These are phyloP conservation scores for Pythium phragmitis DNA, from an alignment of 352 stramenopile species.

Conservation along the genomic window DNA sequence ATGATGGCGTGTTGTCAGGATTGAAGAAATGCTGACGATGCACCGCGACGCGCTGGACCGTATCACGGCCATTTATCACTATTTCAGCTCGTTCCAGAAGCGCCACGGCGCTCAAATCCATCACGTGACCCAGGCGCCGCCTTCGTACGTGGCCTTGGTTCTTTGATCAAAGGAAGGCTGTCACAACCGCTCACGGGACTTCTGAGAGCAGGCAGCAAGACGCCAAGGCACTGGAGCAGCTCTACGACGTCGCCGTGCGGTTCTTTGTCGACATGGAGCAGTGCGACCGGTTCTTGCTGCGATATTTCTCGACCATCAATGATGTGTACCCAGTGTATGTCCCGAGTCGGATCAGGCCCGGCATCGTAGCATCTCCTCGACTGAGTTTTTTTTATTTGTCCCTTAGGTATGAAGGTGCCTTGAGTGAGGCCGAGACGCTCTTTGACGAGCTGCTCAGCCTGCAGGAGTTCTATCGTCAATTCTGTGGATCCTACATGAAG, in stretches of 20 bases:
- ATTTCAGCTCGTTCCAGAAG: conserved; percentile 62
- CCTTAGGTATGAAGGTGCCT: conserved; percentile 58
- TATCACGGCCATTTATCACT: conserved; percentile 59
- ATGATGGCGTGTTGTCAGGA: conserved; percentile 26
- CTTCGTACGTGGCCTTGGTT: conserved; percentile 25
- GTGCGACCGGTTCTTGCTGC: conserved; percentile 72
- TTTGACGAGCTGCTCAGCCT: conserved; percentile 79
- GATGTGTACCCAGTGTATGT: conserved; percentile 76
- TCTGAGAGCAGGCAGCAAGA: conserved; percentile 28
- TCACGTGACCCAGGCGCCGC: conserved; percentile 23
- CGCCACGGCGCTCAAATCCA: conserved; percentile 35
- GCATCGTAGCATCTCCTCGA: too few relatives aligned
- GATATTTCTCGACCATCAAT: conserved; percentile 85
- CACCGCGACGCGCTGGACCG: conserved; percentile 64
- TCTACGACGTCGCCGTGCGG: conserved; percentile 50
- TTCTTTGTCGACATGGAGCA: conserved; percentile 90
- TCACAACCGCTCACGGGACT: background rate
- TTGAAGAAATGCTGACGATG: conserved; percentile 63
- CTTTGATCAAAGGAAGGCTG: too few relatives aligned
- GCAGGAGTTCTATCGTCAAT: conserved; percentile 83
- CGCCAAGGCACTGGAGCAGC: conserved; percentile 33
- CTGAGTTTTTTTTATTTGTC: background rate
- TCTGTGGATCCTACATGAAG: conserved; percentile 61
- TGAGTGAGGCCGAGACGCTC: conserved; percentile 66
- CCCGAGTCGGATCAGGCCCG: background rate